phyloP scores from a whole-genome alignment of 345 rosid genomes.

The Noccaea bulbosa region DNA sequence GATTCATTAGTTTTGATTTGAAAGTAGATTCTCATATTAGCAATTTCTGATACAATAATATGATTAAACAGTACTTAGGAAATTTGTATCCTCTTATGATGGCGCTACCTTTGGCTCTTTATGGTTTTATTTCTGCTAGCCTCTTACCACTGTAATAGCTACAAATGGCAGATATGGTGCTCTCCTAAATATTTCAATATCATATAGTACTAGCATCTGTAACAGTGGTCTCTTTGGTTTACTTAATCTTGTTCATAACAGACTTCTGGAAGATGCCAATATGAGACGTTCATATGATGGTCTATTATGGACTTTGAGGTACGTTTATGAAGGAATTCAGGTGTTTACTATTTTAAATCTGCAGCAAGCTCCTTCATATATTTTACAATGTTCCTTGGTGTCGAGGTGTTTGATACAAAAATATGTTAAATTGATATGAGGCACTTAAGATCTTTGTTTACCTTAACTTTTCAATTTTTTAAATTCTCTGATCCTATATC shows the following conservation, averaged over 20 bases:
- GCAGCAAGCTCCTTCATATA: constrained; percentile 24
- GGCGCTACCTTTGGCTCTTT: constrained; percentile 17
- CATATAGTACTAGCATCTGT: constrained; percentile 13
- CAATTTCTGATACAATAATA: constrained; percentile 8
- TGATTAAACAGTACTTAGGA: constrained; percentile 1
- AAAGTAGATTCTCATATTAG: constrained; percentile 21
- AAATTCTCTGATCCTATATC: constrained; percentile 25
- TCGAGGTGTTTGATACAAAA: constrained; percentile 5
- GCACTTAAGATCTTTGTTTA: constrained; percentile 9
- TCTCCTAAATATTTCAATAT: constrained; percentile 25
- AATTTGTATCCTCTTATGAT: constrained; percentile 21
- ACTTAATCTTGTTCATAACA: constrained; percentile 45
- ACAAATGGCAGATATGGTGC: constrained; percentile 29
- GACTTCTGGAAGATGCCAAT: constrained; percentile 82
- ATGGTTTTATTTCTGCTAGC: constrained; percentile 13
- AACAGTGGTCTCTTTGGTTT: constrained; percentile 22
- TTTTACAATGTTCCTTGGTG: constrained; percentile 10
- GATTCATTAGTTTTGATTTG: constrained; percentile 26
- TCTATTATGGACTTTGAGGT: constrained; percentile 91
- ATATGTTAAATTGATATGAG: constrained; percentile 1
- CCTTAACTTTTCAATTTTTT: constrained; percentile 20
- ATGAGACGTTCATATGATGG: constrained; percentile 77
- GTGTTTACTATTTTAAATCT: constrained; percentile 20
- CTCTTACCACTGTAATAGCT: constrained; percentile 20
- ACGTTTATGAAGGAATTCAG: constrained; percentile 37